These are phyloP conservation scores for Colletotrichum trifolii DNA, from an alignment of 2,329 filamentous ascomycete species.

Conservation along the genomic window DNA sequence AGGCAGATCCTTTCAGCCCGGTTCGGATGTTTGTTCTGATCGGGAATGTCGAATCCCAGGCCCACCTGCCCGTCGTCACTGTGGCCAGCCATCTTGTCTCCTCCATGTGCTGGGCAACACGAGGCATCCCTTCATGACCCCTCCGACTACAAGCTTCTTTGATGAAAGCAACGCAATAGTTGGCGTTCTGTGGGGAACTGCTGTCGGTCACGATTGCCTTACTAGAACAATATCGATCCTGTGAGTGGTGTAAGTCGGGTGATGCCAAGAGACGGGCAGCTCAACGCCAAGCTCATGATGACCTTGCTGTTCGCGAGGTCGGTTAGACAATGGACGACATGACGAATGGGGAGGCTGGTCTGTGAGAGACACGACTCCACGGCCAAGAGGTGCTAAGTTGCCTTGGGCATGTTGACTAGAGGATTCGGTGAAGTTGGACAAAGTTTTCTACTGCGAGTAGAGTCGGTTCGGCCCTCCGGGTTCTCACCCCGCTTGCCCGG, in stretches of 20 bases:
- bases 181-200: constrained; percentile 8
- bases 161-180: constrained; percentile 8
- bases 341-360: constrained; percentile 12
- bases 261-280: constrained; percentile 30
- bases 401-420: constrained; percentile 10
- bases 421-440: constrained; percentile 15
- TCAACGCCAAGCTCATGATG: constrained; percentile 32
- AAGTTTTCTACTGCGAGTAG: constrained; percentile 12
- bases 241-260: constrained; percentile 28
- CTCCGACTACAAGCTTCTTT: constrained; percentile 25
- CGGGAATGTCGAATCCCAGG: neutral
- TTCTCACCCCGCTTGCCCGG: constrained; percentile 29
- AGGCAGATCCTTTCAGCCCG: constrained; percentile 20
- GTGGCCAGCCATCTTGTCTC: constrained; percentile 4
- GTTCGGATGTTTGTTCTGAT: constrained; percentile 10
- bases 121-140: neutral
- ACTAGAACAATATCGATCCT: constrained; percentile 10
- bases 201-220: constrained; percentile 25
- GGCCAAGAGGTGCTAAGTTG: constrained; percentile 34
- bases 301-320: constrained; percentile 1
- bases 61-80: neutral
- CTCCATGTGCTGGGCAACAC: neutral
- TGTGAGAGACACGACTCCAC: constrained; percentile 19
- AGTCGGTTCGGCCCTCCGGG: constrained; percentile 31
- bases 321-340: constrained; percentile 4